Evolutionary conservation across 768 basidiomycete genomes (phyloP).

Genomic region (Boletus rubroflammeus): DNA sequence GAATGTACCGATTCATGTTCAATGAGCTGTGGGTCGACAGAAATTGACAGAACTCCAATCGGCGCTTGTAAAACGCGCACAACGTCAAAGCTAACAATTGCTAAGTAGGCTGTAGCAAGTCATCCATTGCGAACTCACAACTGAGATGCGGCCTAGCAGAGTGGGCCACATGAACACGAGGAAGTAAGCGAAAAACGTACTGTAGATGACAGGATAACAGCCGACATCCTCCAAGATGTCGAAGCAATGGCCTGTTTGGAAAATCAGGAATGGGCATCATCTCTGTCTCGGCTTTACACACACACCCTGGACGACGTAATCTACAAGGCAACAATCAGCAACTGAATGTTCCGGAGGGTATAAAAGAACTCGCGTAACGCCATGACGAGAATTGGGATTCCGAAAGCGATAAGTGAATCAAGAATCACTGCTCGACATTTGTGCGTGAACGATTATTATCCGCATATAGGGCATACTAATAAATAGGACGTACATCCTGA

Average conservation of each 20-base stretch:
- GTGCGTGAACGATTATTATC: constrained; percentile 11
- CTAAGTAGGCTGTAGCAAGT: constrained; percentile 34
- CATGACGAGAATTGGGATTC: constrained; percentile 37
- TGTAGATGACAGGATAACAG: constrained; percentile 28
- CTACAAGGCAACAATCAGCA: constrained; percentile 9
- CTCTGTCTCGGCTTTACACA: constrained; percentile 9
- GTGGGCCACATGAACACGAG: constrained; percentile 28
- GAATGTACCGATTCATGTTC: constrained; percentile 45
- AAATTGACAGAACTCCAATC: constrained; percentile 38
- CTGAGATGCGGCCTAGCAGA: constrained; percentile 26
- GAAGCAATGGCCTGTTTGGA: constrained; percentile 32
- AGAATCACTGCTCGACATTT: constrained; percentile 33
- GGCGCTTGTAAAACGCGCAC: constrained; percentile 32
- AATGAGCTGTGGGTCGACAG: constrained; percentile 36
- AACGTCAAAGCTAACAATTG: constrained; percentile 30
- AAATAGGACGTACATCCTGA: constrained; percentile 33
- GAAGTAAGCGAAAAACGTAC: constrained; percentile 24
- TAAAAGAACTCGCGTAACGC: constrained; percentile 28
- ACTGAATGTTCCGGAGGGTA: constrained; percentile 1
- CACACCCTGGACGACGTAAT: constrained; percentile 32
- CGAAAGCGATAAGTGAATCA: constrained; percentile 37
- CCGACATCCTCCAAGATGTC: constrained; percentile 33
- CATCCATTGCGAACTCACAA: constrained; percentile 32
- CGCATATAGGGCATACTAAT: background rate
- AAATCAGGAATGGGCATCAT: constrained; percentile 39